Evolutionary conservation across 768 basidiomycete species (phyloP), one percentile per base, ranked within the genome.

Genomic region (Termitomyces sp.): DNA sequence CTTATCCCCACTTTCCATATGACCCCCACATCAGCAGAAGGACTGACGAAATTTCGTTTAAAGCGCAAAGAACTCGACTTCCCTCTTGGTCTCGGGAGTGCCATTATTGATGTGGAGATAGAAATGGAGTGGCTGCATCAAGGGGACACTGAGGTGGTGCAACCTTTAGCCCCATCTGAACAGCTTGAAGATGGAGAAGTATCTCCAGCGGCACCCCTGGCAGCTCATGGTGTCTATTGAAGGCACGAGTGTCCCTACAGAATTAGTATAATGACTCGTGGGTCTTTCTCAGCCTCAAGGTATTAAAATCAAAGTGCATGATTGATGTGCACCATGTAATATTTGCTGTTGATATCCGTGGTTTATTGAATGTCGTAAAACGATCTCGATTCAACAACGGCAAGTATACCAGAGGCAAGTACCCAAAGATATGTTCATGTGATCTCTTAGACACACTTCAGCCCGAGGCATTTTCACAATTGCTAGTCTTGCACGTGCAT

Each of bases 1-100:
- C 79, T 94, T 67, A 83, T 95, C 59, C 93, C 93, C 0, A 78
- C 85, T 0, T 94, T 94, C 74, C 90, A 94, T 67, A 82, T 93
- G 76, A 75, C 82, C 1, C 78, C 82, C 46, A 76, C 80, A 20
- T 54, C 61, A 16, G 60, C 60, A 16, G 60, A 67, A 31, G 65
- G 57, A n/a, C 20, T 73, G 52, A 68, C 73, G 1, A 77, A 73
- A 22, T 58, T 88, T 27, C 62, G 70, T 12, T 70, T 93, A 34
- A 76, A 78, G 20, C 75, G 78, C 33, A 83, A 86, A 61, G 88
- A 93, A 49, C 63, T 91, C 22, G 92, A 93, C 70, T 94, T 93
- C 66, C 78, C 91, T 6, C 69, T 92, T 4, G 92, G 92, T 2
- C 70, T 89, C 6, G 92, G 92, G 4, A 78, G 78, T 53, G 73